Conservation (phyloP, 345 rosid species). For the Aquilaria yunnanensis region DNA sequence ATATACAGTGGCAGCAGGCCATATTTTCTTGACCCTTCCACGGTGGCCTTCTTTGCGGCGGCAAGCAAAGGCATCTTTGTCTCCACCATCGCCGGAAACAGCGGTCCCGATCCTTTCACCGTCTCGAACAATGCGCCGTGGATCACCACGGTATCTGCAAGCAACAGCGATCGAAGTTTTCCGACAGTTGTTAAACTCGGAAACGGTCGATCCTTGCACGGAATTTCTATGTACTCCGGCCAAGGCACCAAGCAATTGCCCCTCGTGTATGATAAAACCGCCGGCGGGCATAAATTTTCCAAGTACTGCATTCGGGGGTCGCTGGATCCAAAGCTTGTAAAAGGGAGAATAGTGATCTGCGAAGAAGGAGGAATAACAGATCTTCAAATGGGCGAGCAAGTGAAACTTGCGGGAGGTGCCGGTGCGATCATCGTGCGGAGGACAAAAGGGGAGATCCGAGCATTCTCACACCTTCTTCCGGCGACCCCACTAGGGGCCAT, state of each 20-base stretch:
- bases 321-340: slow-evolving; percentile 24
- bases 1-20: slow-evolving; percentile 35
- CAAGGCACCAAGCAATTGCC: slow-evolving; percentile 29
- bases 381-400: slow-evolving; percentile 26
- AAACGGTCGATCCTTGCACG: slow-evolving; percentile 30
- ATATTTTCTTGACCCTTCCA: background rate
- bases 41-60: background rate
- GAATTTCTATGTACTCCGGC: slow-evolving; percentile 47
- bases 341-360: slow-evolving; percentile 38
- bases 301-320: slow-evolving; percentile 15
- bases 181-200: background rate
- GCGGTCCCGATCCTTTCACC: slow-evolving; percentile 17
- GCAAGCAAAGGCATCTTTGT: background rate
- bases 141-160: slow-evolving; percentile 29
- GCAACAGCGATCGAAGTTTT: background rate
- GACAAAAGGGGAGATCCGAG: slow-evolving; percentile 36
- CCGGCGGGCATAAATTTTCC: no score
- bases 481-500: slow-evolving; percentile 47
- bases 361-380: slow-evolving; percentile 12
- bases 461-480: slow-evolving; percentile 66
- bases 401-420: slow-evolving; percentile 53
- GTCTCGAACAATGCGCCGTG: slow-evolving; percentile 67
- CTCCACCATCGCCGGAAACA: background rate
- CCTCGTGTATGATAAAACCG: no score
- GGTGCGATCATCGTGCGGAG: slow-evolving; percentile 58